Base-by-base conservation (phyloP, 352 stramenopile species). In the Aphanomyces astaci region DNA sequence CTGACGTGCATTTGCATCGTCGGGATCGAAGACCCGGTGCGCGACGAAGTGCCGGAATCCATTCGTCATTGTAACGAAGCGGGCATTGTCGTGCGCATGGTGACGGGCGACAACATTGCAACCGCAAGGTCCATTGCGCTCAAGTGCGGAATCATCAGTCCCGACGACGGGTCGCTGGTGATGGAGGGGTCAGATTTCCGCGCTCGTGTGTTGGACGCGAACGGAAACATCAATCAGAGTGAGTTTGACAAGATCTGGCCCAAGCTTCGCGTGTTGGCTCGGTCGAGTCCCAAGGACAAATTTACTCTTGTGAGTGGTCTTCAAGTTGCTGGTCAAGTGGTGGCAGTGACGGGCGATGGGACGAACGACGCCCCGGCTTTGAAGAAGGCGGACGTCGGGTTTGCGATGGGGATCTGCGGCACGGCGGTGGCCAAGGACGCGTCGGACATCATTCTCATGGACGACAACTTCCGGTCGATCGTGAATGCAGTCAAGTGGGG, bases 391-490 rank as follows among this genome's bases (percentile, higher is more conserved):
- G 93, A 98, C 80, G 94, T 98, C 25, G 94, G 95, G 54, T 88
- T 99, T 39, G 89, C 91, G 7, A 98, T 98, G 95, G 92, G 92
- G 53, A 86, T 97, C 46, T 92, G 81, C 39, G 90, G 92, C 64
- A 97, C 89, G 25, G 85, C 97, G 73, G 93, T 98, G 22, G 92
- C 95, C 0, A 97, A 98, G 76, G 92, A 98, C 56, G 95, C 93
- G 2, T 96, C 87, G 32, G 92, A 98, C 63, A 98, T 98, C 78
- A 95, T 98, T 59, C 78, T 97, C 52, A 91, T 97, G 78, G 95
- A 98, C 75, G 93, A 98, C 76, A 96, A 97, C 69, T 98, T 98
- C 75, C 88, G 86, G 27, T 97, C 89, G 15, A 98, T 98, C 73
- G 94, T 98, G 55, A 96, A 92, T 65, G 93, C 94, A 22, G 94